These are phyloP conservation scores for Dillenia suffruticosa DNA, from an alignment of 164 flowering plant species.

Conservation along the genomic window DNA sequence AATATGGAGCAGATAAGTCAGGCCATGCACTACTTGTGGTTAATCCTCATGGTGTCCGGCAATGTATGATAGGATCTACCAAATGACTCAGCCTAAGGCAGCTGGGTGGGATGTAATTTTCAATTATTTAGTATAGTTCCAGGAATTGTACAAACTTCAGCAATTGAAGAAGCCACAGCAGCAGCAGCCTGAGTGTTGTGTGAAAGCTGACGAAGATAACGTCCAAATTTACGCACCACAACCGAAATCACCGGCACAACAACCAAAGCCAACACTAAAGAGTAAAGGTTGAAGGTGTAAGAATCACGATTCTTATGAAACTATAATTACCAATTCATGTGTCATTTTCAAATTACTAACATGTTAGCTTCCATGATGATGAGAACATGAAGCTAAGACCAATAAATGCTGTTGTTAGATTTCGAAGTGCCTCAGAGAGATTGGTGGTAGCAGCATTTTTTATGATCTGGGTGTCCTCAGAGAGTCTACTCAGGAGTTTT, in stretches of 20 bases:
- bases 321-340: no score
- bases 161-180: slow-evolving; percentile 90
- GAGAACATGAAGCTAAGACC: slow-evolving; percentile 92
- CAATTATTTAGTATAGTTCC: no score
- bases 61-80: no score
- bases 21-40: no score
- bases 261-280: slow-evolving; percentile 73
- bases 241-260: slow-evolving; percentile 72
- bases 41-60: no score
- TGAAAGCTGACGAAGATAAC: slow-evolving; percentile 91
- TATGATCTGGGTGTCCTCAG: slow-evolving; percentile 96
- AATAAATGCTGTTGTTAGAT: slow-evolving; percentile 68
- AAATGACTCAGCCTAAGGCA: no score
- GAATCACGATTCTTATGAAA: slow-evolving; percentile 5
- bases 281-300: slow-evolving; percentile 2
- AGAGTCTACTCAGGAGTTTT: slow-evolving; percentile 91
- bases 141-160: slow-evolving; percentile 56
- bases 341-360: slow-evolving; percentile 29
- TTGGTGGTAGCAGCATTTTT: slow-evolving; percentile 98
- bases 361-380: slow-evolving; percentile 94
- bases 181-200: slow-evolving; percentile 98
- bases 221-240: slow-evolving; percentile 84
- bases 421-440: slow-evolving; percentile 88
- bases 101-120: no score
- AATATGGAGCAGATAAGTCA: no score